Evolutionary conservation across 768 basidiomycete species (phyloP), one percentile per base, ranked within the genome.

Genomic region (Hygrocybe punicea): DNA sequence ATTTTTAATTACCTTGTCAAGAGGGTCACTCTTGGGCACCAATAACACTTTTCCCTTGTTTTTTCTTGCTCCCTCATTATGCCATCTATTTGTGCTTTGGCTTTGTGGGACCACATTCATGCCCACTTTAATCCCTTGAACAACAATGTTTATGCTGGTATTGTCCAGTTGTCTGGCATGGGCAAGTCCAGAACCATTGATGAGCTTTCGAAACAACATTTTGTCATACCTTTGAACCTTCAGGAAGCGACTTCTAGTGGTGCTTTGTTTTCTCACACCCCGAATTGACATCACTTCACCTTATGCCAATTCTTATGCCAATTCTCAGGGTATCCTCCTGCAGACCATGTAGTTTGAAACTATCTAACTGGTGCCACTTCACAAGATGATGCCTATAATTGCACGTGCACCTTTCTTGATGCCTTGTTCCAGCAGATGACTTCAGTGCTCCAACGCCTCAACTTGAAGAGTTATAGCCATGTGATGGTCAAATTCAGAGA

Each of bases 241-340:
- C 48, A 34, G 21, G 48, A 39, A 3, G 4, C 50, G 16, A 37
- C 3, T 11, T 57, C 56, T 21, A 36, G 3, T 21, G 56, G 56
- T 57, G 35, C 51, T 36, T 51, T 4, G 17, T 36, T 25, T 57
- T 51, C 24, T 45, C 42, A 40, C 49, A n/a, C 39, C 19, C 34
- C n/a, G n/a, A n/a, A n/a, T n/a, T n/a, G n/a, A n/a, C n/a, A n/a
- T n/a, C n/a, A n/a, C n/a, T n/a, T n/a, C n/a, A n/a, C n/a, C n/a
- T n/a, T 51, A 25, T 24, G 29, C 49, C 37, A 19, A 34, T 56
- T 19, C 48, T 24, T 23, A 17, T 36, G 45, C 33, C 39, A 47
- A 29, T 29, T 45, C 53, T 25, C 37, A 58, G 57, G 57, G 8
- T 58, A 54, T 50, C 57, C 57, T 47, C 53, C 57, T 46, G 39